Conservation (phyloP, 2,329 filamentous ascomycete species). For the Samsoniella hepiali region DNA sequence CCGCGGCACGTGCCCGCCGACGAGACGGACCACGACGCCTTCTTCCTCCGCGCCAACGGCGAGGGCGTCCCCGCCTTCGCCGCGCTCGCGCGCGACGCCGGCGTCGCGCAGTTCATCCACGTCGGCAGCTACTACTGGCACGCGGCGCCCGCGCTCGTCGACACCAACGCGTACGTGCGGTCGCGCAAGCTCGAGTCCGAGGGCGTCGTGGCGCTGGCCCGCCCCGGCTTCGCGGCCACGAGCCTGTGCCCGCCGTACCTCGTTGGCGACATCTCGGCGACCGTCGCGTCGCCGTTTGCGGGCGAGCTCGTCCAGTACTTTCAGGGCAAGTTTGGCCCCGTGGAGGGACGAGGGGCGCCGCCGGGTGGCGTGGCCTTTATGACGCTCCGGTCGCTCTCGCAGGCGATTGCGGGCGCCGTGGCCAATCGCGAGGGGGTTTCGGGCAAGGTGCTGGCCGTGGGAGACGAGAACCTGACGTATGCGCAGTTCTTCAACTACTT, state of each 20-base stretch:
- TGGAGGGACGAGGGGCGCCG: neutral
- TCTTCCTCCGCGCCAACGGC: neutral
- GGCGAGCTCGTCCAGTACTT: neutral
- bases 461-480: neutral
- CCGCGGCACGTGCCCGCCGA: neutral
- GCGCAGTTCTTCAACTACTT: neutral
- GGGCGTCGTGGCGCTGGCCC: neutral
- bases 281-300: neutral
- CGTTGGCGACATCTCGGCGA: neutral
- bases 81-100: neutral
- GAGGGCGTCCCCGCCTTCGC: neutral
- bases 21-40: neutral
- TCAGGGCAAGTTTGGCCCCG: neutral
- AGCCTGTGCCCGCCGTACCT: neutral
- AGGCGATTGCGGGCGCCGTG: neutral
- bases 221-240: neutral
- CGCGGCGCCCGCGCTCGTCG: neutral
- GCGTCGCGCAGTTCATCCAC: neutral
- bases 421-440: neutral
- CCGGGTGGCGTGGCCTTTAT: neutral
- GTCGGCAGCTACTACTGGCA: slow-evolving; percentile 1
- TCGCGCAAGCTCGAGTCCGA: neutral
- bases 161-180: neutral
- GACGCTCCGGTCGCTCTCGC: neutral
- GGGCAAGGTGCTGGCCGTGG: neutral